These are phyloP conservation scores for Trifolium repens DNA, from an alignment of 306 rosid species.

Conservation along the genomic window DNA sequence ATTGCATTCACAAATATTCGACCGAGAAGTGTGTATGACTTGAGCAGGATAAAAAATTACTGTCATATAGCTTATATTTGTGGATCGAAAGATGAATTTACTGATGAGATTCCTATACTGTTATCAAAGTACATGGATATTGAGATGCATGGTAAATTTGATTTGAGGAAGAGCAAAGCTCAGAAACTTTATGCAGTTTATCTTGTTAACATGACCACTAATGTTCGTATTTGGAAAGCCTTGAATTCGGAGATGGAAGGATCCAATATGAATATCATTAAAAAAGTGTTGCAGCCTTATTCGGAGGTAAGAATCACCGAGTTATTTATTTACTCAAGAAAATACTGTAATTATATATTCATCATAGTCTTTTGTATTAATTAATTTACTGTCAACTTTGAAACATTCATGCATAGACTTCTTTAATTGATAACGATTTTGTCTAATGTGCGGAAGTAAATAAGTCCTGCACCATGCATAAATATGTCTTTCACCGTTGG, in stretches of 20 bases:
- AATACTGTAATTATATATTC: no score
- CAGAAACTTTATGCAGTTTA: conserved; percentile 41
- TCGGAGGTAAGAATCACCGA: conserved; percentile 43
- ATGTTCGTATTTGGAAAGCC: conserved; percentile 48
- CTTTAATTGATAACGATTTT: no score
- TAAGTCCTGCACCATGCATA: no score
- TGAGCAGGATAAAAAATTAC: conserved; percentile 38
- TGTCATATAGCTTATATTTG: conserved; percentile 49
- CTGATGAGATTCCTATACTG: conserved; percentile 35
- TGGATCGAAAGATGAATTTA: conserved; percentile 3
- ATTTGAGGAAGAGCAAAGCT: conserved; percentile 1
- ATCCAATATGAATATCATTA: conserved; percentile 35
- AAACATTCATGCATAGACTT: background rate
- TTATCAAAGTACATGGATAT: conserved; percentile 27
- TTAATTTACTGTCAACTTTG: no score
- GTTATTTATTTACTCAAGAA: background rate
- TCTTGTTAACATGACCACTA: conserved; percentile 46
- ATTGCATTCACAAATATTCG: conserved; percentile 53
- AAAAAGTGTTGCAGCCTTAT: conserved; percentile 44
- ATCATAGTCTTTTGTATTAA: no score
- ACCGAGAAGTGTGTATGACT: conserved; percentile 47
- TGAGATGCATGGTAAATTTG: background rate
- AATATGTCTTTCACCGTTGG: no score
- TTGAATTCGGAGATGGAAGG: conserved; percentile 39
- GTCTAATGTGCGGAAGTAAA: no score